These are phyloP conservation scores for Oryza glaberrima DNA, from an alignment of 176 grass and related monocot species.

Conservation along the genomic window DNA sequence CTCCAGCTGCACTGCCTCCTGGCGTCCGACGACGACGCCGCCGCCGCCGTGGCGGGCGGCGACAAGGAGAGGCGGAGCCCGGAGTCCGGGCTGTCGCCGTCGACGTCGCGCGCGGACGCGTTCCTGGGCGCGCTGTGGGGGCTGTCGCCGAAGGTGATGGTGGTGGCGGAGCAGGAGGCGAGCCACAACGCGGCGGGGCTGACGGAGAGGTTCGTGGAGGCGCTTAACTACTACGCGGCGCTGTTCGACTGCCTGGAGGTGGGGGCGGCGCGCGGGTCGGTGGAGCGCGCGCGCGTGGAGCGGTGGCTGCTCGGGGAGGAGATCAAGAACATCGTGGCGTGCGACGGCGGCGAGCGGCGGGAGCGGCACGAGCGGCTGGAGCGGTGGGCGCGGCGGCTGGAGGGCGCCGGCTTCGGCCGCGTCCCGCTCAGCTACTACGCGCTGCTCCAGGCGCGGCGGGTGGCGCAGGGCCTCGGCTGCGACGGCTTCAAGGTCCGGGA, in stretches of 20 bases:
- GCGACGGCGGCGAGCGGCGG: constrained; percentile 70
- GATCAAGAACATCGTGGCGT: constrained; percentile 86
- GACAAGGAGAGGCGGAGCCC: constrained; percentile 38
- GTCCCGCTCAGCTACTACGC: constrained; percentile 73
- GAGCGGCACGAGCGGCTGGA: constrained; percentile 89
- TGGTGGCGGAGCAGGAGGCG: constrained; percentile 88
- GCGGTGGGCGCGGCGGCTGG: constrained; percentile 63
- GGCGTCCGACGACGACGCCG: constrained; percentile 31
- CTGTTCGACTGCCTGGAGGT: constrained; percentile 91
- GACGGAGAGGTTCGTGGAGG: constrained; percentile 81
- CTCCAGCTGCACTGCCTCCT: constrained; percentile 80
- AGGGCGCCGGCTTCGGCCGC: constrained; percentile 54
- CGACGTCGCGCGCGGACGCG: constrained; percentile 56
- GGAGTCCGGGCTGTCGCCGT: constrained; percentile 36
- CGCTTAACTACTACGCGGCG: constrained; percentile 90
- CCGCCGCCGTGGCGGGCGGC: background rate
- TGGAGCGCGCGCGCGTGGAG: constrained; percentile 84
- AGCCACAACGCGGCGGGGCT: constrained; percentile 74
- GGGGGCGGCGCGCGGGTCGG: constrained; percentile 59
- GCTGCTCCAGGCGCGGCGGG: constrained; percentile 67
- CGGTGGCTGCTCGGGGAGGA: constrained; percentile 76
- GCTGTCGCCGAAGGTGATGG: constrained; percentile 69
- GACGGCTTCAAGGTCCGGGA: constrained; percentile 74
- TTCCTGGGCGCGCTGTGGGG: constrained; percentile 66
- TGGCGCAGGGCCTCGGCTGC: constrained; percentile 68